A percentile compares a stretch with the other conserved stretches of the same genome.
phyloP scores from a whole-genome alignment of 2,329 filamentous ascomycete species.

The Claviceps fusiformis region DNA sequence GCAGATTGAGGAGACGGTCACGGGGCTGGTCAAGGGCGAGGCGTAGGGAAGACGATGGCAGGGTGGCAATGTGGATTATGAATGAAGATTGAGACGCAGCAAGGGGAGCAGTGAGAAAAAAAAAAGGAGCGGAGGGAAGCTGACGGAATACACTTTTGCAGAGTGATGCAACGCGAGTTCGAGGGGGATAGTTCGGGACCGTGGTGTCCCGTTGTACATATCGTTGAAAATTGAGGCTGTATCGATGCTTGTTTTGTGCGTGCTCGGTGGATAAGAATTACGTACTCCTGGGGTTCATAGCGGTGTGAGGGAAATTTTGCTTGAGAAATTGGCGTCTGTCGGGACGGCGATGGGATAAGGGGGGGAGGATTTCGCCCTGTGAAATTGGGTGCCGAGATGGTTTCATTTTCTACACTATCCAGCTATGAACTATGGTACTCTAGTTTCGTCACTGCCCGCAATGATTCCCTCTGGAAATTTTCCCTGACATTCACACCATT shows the following conservation, averaged over 20 bases:
- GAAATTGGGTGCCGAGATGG: background rate
- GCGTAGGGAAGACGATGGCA: background rate
- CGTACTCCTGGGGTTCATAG: no score
- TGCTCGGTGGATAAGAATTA: no score
- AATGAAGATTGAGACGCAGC: background rate
- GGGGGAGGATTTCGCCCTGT: background rate
- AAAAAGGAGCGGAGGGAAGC: background rate
- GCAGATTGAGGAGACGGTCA: conserved; percentile 46
- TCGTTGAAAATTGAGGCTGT: background rate
- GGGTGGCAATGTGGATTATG: background rate
- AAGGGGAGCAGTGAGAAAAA: background rate
- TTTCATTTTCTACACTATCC: background rate
- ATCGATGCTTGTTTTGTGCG: background rate
- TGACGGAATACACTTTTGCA: background rate
- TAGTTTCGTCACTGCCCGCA: background rate
- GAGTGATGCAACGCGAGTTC: background rate
- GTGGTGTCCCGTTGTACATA: background rate
- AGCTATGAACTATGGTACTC: background rate
- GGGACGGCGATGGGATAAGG: background rate
- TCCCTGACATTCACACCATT: background rate
- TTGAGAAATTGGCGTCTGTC: no score
- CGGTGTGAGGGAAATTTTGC: background rate
- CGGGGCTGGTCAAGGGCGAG: conserved; percentile 34
- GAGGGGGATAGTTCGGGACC: background rate
- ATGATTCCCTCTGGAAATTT: background rate